A percentile compares a stretch with the other conserved stretches of the same genome.
Conservation (phyloP, 805 yeast species). For the Suhomyces pyralidae region DNA sequence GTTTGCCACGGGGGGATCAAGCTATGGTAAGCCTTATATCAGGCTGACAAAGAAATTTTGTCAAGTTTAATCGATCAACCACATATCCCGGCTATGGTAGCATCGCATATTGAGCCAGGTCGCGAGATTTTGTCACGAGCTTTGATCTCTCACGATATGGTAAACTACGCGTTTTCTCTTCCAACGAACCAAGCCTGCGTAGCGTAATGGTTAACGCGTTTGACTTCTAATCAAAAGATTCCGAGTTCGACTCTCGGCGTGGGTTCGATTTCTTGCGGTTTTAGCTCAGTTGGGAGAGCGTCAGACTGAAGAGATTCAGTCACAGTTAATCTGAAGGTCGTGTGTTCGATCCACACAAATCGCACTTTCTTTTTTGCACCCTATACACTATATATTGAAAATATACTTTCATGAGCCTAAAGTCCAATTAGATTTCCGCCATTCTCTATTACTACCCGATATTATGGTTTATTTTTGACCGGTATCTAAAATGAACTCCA, state of each 20-base stretch:
- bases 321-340: conserved; percentile 67
- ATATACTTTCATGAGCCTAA: too few species aligned
- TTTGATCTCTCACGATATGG: too few species aligned
- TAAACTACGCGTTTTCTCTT: not conserved
- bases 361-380: conserved; percentile 9
- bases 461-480: too few species aligned
- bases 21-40: too few species aligned
- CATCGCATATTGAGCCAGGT: too few species aligned
- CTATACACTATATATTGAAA: too few species aligned
- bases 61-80: not conserved
- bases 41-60: not conserved
- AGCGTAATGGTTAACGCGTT: conserved; percentile 22
- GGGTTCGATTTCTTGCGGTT: conserved; percentile 22
- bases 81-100: not conserved
- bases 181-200: conserved; percentile 12
- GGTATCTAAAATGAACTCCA: too few species aligned
- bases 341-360: conserved; percentile 80
- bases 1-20: not conserved
- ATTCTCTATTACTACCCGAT: too few species aligned
- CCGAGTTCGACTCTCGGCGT: conserved; percentile 24
- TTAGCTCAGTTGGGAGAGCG: conserved; percentile 40
- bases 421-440: too few species aligned
- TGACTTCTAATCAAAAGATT: conserved; percentile 23
- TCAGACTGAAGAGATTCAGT: conserved; percentile 31
- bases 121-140: too few species aligned